These are phyloP conservation scores for Mayamaea pseudoterrestris DNA, from an alignment of 108 stramenopile genomes.

Conservation along the genomic window DNA sequence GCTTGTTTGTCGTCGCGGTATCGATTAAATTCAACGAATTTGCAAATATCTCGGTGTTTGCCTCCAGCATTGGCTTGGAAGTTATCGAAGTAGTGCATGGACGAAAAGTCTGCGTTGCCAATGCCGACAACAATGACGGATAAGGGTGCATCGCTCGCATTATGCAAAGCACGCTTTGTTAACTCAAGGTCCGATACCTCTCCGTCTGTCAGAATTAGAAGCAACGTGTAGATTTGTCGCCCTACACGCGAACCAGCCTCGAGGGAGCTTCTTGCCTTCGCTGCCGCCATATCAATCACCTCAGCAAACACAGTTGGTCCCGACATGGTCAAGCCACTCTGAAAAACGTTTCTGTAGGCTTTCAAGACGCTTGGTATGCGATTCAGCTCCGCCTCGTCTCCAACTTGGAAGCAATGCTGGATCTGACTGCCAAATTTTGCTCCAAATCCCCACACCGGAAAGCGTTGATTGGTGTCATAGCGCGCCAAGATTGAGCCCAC, in stretches of 20 bases:
- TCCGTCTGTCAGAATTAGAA: slow-evolving; percentile 89
- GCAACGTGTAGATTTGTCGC: slow-evolving; percentile 53
- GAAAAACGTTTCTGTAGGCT: slow-evolving; percentile 50
- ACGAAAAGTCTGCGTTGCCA: slow-evolving; percentile 65
- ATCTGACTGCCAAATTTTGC: slow-evolving; percentile 73
- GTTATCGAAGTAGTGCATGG: slow-evolving; percentile 76
- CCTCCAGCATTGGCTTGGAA: slow-evolving; percentile 11
- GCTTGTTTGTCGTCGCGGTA: slow-evolving; percentile 26
- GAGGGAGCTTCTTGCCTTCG: slow-evolving; percentile 28
- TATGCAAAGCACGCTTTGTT: slow-evolving; percentile 35
- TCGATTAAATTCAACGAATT: slow-evolving; percentile 59
- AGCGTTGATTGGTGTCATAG: slow-evolving; percentile 78
- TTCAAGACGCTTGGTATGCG: slow-evolving; percentile 66
- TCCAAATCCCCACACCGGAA: slow-evolving; percentile 83
- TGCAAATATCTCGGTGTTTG: slow-evolving; percentile 75
- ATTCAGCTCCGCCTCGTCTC: slow-evolving; percentile 29
- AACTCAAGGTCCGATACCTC: slow-evolving; percentile 66
- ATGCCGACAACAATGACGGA: slow-evolving; percentile 82
- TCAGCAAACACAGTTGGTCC: slow-evolving; percentile 87
- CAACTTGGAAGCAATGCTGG: slow-evolving; percentile 69
- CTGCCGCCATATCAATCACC: slow-evolving; percentile 57
- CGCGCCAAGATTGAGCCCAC: slow-evolving; percentile 54
- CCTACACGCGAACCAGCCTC: slow-evolving; percentile 14
- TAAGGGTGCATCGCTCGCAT: slow-evolving; percentile 54
- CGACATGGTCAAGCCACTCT: slow-evolving; percentile 52